Evolutionary conservation across 2,329 filamentous ascomycete genomes (phyloP).

Genomic region (Rhexocercosporidium sp.): DNA sequence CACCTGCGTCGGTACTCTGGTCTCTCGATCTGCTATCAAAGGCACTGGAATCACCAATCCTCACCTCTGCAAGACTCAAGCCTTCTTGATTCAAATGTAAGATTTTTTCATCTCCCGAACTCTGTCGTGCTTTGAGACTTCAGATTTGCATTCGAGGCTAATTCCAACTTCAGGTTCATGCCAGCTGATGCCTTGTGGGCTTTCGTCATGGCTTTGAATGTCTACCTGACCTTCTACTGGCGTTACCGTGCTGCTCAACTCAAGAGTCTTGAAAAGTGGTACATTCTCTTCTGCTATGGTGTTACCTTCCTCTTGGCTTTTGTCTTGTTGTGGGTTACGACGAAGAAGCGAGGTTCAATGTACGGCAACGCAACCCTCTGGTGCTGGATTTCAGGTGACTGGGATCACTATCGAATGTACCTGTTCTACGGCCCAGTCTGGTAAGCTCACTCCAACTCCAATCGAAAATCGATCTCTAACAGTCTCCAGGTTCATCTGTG

Average conservation of each 20-base stretch:
- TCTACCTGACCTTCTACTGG: constrained; percentile 80
- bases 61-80: constrained; percentile 70
- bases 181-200: constrained; percentile 79
- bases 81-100: constrained; percentile 82
- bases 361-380: constrained; percentile 79
- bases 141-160: not conserved
- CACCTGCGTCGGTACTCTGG: constrained; percentile 76
- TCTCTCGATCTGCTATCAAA: constrained; percentile 65
- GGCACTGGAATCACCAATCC: not conserved
- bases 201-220: constrained; percentile 82
- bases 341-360: constrained; percentile 58
- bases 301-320: constrained; percentile 73
- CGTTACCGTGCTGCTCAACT: constrained; percentile 71
- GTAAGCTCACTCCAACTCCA: constrained; percentile 47
- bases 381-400: constrained; percentile 76
- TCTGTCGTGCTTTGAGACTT: not conserved
- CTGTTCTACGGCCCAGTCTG: constrained; percentile 77
- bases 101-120: constrained; percentile 39
- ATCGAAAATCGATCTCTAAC: constrained; percentile 12
- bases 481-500: constrained; percentile 59
- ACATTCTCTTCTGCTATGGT: constrained; percentile 74
- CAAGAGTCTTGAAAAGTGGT: constrained; percentile 71
- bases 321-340: constrained; percentile 67
- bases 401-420: constrained; percentile 74
- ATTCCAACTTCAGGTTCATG: constrained; percentile 65